A percentile compares a stretch with the other conserved stretches of the same genome.
Conservation (phyloP, 805 yeast species). For the Saturnispora hagleri region DNA sequence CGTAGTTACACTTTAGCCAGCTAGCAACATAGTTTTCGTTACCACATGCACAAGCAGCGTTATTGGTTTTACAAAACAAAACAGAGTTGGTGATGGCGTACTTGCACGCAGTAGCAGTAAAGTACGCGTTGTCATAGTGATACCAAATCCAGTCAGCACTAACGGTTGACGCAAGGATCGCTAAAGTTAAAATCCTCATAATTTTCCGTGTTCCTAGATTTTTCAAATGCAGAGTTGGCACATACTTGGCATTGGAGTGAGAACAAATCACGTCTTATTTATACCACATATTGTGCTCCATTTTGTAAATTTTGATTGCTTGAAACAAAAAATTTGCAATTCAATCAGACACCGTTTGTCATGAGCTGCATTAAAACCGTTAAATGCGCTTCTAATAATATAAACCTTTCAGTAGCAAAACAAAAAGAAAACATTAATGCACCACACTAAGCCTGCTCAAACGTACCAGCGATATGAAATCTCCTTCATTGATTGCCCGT, state of each 20-base stretch:
- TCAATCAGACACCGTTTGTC: not conserved
- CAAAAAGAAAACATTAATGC: too few species aligned
- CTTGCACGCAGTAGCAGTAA: constrained; percentile 16
- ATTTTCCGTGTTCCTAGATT: too few species aligned
- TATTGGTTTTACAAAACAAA: constrained; percentile 14
- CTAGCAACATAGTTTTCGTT: constrained; percentile 23
- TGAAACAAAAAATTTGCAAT: not conserved
- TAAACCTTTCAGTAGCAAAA: not conserved
- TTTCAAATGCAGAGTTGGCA: too few species aligned
- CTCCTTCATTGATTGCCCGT: too few species aligned
- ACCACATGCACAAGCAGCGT: constrained; percentile 21
- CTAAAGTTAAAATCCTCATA: not conserved
- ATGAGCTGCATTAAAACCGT: not conserved
- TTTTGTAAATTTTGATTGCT: not conserved
- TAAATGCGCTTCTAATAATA: not conserved
- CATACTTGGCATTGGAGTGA: not conserved
- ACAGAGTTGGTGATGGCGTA: constrained; percentile 16
- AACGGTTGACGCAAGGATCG: not conserved
- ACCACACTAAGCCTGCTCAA: too few species aligned
- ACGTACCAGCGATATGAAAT: too few species aligned
- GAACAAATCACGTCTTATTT: not conserved
- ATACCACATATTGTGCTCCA: not conserved
- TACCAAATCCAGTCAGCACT: constrained; percentile 4
- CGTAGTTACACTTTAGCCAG: constrained; percentile 21
- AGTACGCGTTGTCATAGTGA: constrained; percentile 11